Conservation (phyloP, 306 rosid species). For the Dryas alaskensis region DNA sequence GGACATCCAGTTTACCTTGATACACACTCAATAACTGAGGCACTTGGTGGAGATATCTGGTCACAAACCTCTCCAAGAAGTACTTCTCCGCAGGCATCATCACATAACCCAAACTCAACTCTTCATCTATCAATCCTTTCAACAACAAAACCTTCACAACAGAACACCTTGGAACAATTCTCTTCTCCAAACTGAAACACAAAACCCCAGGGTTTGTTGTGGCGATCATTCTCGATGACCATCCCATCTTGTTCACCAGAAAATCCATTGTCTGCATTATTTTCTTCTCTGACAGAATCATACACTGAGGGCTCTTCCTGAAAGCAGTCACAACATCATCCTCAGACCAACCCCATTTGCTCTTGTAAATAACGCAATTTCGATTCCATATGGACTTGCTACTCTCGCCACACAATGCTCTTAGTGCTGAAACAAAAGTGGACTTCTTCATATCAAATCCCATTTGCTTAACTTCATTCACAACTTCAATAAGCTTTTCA, state of each 20-base stretch:
- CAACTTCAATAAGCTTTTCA: not conserved
- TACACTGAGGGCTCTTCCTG: constrained; percentile 34
- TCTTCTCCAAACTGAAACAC: constrained; percentile 35
- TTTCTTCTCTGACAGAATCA: constrained; percentile 35
- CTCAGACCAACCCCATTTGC: constrained; percentile 60
- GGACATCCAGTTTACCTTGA: constrained; percentile 10
- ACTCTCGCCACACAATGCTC: constrained; percentile 18
- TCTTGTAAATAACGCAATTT: constrained; percentile 32
- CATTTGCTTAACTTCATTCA: constrained; percentile 36
- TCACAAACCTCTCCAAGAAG: constrained; percentile 34
- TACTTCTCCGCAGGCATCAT: not conserved
- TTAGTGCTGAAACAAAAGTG: constrained; percentile 29
- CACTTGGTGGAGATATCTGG: constrained; percentile 2
- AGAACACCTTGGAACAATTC: constrained; percentile 42
- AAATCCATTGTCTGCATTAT: constrained; percentile 36
- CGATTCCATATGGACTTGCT: constrained; percentile 36
- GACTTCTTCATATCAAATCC: constrained; percentile 32
- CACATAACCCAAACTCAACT: not conserved
- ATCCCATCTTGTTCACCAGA: constrained; percentile 37
- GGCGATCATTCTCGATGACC: constrained; percentile 18
- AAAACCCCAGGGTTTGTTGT: not conserved
- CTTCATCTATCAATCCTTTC: constrained; percentile 28
- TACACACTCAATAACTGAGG: constrained; percentile 24
- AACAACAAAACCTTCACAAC: constrained; percentile 30
- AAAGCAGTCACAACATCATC: constrained; percentile 36